Evolutionary conservation across 2,329 filamentous ascomycete species (phyloP).

Genomic region (Trichoderma sp.): DNA sequence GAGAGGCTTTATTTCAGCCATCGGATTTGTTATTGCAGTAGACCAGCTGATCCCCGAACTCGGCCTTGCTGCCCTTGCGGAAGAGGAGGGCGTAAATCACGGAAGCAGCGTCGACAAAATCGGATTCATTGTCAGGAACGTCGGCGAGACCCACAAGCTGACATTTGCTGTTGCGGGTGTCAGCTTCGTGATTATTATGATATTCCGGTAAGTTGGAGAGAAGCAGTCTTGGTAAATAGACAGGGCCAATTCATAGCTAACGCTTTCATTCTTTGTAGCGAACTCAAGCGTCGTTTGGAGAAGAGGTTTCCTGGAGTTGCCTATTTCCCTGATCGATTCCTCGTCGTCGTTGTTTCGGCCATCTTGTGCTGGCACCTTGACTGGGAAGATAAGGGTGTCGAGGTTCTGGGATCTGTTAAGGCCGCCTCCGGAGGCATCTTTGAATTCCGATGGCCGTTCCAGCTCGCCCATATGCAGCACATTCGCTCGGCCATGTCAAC

Average conservation of each 20-base stretch:
- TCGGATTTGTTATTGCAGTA: conserved; percentile 93
- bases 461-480: conserved; percentile 70
- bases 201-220: conserved; percentile 62
- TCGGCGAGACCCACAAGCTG: conserved; percentile 64
- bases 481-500: conserved; percentile 86
- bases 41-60: conserved; percentile 92
- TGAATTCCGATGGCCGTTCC: conserved; percentile 82
- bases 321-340: conserved; percentile 86
- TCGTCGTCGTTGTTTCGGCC: conserved; percentile 82
- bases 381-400: conserved; percentile 79
- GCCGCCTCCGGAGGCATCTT: conserved; percentile 70
- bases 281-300: conserved; percentile 77
- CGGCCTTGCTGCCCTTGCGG: conserved; percentile 67
- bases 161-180: conserved; percentile 74
- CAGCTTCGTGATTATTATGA: conserved; percentile 85
- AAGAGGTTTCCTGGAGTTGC: conserved; percentile 76
- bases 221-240: background rate
- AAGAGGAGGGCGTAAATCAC: conserved; percentile 65
- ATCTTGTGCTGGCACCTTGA: conserved; percentile 71
- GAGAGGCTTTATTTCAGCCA: conserved; percentile 93
- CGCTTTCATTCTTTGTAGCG: conserved; percentile 46
- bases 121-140: conserved; percentile 69
- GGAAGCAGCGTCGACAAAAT: conserved; percentile 86
- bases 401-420: conserved; percentile 78
- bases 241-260: background rate